Conservation (phyloP, 2,329 filamentous ascomycete genomes). For the Fusarium keratoplasticum region DNA sequence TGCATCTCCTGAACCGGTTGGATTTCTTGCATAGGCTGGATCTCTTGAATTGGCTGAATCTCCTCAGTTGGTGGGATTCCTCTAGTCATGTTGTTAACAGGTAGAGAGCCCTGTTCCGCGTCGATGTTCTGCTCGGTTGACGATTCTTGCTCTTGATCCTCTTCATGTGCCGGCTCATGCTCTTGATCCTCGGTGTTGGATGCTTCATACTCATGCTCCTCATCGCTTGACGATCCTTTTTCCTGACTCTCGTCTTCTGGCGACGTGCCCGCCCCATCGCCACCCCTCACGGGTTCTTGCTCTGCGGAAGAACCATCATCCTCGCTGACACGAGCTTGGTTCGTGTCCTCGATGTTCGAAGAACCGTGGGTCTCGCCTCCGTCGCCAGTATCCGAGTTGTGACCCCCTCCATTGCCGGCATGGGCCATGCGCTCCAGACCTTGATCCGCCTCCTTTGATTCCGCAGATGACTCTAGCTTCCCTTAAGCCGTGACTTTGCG, state of each 20-base stretch:
- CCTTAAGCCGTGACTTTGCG: neutral
- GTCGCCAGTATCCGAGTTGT: neutral
- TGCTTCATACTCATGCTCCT: neutral
- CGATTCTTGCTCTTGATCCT: neutral
- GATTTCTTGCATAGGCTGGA: neutral
- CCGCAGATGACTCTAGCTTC: neutral
- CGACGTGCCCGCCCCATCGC: neutral
- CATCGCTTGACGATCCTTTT: neutral
- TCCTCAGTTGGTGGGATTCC: neutral
- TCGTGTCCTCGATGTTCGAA: neutral
- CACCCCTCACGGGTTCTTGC: neutral
- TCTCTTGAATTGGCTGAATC: neutral
- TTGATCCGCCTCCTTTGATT: neutral
- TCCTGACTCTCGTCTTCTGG: neutral
- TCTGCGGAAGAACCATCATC: neutral
- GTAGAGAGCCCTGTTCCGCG: neutral
- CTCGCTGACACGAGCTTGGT: neutral
- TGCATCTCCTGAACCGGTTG: neutral
- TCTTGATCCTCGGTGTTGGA: neutral
- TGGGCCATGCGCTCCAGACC: neutral
- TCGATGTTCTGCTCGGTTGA: neutral
- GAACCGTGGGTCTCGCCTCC: neutral
- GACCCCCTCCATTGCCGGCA: neutral
- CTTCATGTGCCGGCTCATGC: neutral
- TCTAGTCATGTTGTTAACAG: neutral